Conservation (phyloP, 176 grass and related monocot species). For the Otatea glauca region DNA sequence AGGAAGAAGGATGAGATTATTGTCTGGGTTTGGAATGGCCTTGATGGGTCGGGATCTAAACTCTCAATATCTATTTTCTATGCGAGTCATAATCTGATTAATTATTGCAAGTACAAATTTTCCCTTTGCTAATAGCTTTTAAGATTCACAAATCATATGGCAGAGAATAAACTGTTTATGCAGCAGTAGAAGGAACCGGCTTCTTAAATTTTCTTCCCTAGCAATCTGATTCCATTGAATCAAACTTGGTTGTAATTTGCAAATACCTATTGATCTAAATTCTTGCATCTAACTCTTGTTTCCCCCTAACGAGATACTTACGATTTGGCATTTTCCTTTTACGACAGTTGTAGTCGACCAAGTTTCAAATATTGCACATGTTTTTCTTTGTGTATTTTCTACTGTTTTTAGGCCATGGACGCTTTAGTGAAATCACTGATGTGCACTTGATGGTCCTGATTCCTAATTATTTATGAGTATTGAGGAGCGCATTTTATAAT, state of each 20-base stretch:
- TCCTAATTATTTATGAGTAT: slow-evolving; percentile 7
- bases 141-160: background rate
- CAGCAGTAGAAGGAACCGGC: background rate
- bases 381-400: background rate
- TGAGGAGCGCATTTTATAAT: slow-evolving; percentile 27
- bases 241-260: background rate
- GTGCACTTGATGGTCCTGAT: background rate
- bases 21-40: background rate
- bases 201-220: background rate
- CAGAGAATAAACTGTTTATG: background rate
- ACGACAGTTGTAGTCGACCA: background rate
- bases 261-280: background rate
- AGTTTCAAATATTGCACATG: slow-evolving; percentile 5
- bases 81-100: background rate
- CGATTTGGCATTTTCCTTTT: background rate
- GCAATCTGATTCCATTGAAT: background rate
- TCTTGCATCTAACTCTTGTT: slow-evolving; percentile 4
- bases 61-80: background rate
- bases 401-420: background rate
- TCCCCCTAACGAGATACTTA: background rate
- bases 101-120: slow-evolving; percentile 1
- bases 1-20: background rate
- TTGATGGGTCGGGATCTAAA: background rate
- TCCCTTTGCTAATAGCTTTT: background rate
- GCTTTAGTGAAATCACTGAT: slow-evolving; percentile 20